phyloP scores from a whole-genome alignment of 306 rosid species.

The Acacia melanoxylon region DNA sequence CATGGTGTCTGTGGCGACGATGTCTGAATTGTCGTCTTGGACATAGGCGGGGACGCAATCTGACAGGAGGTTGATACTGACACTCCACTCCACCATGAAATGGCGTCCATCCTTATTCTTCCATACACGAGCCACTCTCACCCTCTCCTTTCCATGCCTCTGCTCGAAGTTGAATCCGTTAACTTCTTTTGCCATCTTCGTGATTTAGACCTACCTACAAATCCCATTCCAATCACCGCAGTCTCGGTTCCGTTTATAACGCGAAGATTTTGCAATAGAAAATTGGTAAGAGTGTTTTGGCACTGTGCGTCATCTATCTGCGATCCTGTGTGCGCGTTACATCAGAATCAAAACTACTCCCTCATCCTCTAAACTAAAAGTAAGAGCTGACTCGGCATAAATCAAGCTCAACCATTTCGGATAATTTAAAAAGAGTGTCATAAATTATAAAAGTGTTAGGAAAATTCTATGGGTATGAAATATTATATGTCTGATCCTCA shows the following conservation, averaged over 20 bases:
- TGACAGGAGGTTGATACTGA: conserved; percentile 69
- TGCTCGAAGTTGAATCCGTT: conserved; percentile 76
- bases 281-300: background rate
- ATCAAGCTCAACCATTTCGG: too few relatives aligned
- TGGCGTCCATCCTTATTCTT: conserved; percentile 55
- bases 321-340: background rate
- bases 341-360: background rate
- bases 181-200: conserved; percentile 43
- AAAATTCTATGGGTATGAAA: too few relatives aligned
- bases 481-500: too few relatives aligned
- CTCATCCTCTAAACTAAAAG: conserved; percentile 35
- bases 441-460: too few relatives aligned
- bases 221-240: background rate
- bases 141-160: conserved; percentile 83
- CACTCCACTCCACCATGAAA: conserved; percentile 83
- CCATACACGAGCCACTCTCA: conserved; percentile 88
- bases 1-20: conserved; percentile 94
- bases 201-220: background rate
- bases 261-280: background rate
- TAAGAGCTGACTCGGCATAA: too few relatives aligned
- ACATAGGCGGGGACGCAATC: conserved; percentile 70
- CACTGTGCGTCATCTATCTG: background rate
- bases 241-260: background rate
- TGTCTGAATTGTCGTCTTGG: conserved; percentile 69
- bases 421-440: too few relatives aligned